Conservation (phyloP, 306 rosid species). For the Styphnolobium japonicum region DNA sequence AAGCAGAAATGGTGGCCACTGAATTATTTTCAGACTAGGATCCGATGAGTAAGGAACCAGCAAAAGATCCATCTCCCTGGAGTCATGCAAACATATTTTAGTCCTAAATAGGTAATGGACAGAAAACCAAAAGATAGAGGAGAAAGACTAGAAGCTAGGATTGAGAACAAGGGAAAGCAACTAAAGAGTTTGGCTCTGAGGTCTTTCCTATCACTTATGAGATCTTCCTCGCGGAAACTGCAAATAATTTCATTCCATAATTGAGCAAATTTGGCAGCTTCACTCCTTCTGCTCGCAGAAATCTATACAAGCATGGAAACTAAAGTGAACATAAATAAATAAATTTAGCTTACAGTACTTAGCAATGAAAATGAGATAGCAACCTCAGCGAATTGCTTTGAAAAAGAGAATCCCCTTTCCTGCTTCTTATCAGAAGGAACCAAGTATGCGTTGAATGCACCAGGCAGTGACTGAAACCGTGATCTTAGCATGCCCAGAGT, state of each 20-base stretch:
- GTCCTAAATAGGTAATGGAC: slow-evolving; percentile 19
- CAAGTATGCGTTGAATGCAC: slow-evolving; percentile 83
- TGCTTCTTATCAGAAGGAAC: slow-evolving; percentile 82
- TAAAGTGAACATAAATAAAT: slow-evolving; percentile 21
- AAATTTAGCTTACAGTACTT: neutral
- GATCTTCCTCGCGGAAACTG: slow-evolving; percentile 97
- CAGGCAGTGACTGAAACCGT: slow-evolving; percentile 88
- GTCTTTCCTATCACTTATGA: slow-evolving; percentile 85
- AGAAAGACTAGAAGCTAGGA: slow-evolving; percentile 26
- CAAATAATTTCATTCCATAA: slow-evolving; percentile 96
- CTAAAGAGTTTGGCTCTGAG: slow-evolving; percentile 24
- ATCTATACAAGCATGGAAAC: slow-evolving; percentile 47
- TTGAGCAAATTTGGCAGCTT: slow-evolving; percentile 97
- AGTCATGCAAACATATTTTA: slow-evolving; percentile 37
- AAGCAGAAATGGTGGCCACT: slow-evolving; percentile 98
- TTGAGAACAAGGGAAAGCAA: slow-evolving; percentile 9
- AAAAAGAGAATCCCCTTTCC: slow-evolving; percentile 64
- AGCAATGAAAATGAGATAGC: slow-evolving; percentile 26
- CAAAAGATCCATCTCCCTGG: slow-evolving; percentile 96
- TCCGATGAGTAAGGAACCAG: slow-evolving; percentile 90
- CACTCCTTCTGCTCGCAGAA: slow-evolving; percentile 81
- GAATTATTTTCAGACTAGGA: slow-evolving; percentile 77
- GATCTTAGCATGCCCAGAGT: slow-evolving; percentile 91
- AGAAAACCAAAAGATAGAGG: slow-evolving; percentile 13
- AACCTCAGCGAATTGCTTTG: slow-evolving; percentile 82